Percentiles rank a stretch among this genome's conserved stretches.
These are phyloP conservation scores for Cladosporium sp. DNA, from an alignment of 2,329 filamentous ascomycete genomes.

Conservation along the genomic window DNA sequence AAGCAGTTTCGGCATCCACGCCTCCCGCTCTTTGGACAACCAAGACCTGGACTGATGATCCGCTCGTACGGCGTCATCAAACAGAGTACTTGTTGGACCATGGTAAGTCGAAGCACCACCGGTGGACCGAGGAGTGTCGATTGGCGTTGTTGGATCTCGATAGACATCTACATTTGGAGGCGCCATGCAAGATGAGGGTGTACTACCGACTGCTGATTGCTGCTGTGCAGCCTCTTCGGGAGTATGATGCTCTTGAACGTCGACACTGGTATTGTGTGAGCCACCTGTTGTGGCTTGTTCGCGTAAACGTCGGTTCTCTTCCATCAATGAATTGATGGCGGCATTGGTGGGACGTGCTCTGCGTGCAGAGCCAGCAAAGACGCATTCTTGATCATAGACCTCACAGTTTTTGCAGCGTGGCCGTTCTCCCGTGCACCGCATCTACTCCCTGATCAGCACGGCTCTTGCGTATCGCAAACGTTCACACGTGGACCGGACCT, in stretches of 20 bases:
- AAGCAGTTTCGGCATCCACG: constrained; percentile 38
- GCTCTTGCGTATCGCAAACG: neutral
- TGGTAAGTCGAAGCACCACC: constrained; percentile 48
- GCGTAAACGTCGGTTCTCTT: constrained; percentile 26
- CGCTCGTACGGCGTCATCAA: constrained; percentile 41
- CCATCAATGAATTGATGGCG: constrained; percentile 22
- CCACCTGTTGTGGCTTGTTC: constrained; percentile 7
- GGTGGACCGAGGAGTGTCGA: constrained; percentile 21
- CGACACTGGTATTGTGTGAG: neutral
- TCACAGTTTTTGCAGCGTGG: constrained; percentile 51
- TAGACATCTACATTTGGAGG: constrained; percentile 1
- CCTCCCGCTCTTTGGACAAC: constrained; percentile 29
- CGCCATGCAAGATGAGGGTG: neutral
- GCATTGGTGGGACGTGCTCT: constrained; percentile 31
- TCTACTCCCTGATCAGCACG: constrained; percentile 36
- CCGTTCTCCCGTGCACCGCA: constrained; percentile 51
- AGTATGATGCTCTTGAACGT: constrained; percentile 33
- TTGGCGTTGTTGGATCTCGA: constrained; percentile 1
- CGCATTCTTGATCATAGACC: constrained; percentile 47
- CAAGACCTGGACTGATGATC: constrained; percentile 19
- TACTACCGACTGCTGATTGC: neutral
- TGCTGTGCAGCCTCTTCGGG: neutral
- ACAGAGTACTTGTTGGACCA: constrained; percentile 52
- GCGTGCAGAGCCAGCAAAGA: constrained; percentile 41
- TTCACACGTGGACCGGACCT: constrained; percentile 11